Conservation (phyloP, 2,329 filamentous ascomycete species). For the Trichoderma endophyticum region DNA sequence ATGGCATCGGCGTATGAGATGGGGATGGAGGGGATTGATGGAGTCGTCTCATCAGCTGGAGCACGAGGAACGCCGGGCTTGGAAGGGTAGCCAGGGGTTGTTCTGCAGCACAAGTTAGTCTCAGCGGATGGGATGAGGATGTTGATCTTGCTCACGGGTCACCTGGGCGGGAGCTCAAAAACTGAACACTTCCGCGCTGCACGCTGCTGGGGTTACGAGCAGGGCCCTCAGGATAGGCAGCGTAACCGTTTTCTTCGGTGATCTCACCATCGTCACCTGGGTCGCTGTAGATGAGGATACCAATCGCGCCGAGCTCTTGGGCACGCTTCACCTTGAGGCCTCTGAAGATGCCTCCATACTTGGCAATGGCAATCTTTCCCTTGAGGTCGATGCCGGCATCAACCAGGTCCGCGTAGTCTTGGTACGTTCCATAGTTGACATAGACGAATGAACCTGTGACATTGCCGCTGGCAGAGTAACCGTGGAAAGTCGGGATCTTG, state of each 20-base stretch:
- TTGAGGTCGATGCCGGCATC: constrained; percentile 70
- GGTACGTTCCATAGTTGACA: constrained; percentile 85
- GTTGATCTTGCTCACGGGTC: constrained; percentile 55
- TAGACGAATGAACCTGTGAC: constrained; percentile 85
- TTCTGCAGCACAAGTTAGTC: constrained; percentile 38
- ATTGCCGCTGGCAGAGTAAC: constrained; percentile 89
- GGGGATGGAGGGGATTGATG: constrained; percentile 84
- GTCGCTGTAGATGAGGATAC: constrained; percentile 80
- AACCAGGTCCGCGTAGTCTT: constrained; percentile 79
- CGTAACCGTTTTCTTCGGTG: constrained; percentile 76
- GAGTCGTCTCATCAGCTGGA: constrained; percentile 66
- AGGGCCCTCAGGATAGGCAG: constrained; percentile 78
- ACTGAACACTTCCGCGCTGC: constrained; percentile 83
- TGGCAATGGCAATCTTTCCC: constrained; percentile 83
- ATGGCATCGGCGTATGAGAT: constrained; percentile 86
- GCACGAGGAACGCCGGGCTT: constrained; percentile 81
- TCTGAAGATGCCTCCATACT: constrained; percentile 83
- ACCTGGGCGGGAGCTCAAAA: constrained; percentile 65
- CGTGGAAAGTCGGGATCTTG: constrained; percentile 86
- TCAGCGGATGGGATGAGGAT: neutral
- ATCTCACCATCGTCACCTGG: constrained; percentile 83
- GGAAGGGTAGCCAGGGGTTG: constrained; percentile 89
- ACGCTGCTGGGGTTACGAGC: constrained; percentile 85
- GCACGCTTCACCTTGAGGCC: constrained; percentile 91
- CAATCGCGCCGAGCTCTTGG: constrained; percentile 84